phyloP scores from a whole-genome alignment of 73 alveolate species.

The Tetrahymena malaccensis region DNA sequence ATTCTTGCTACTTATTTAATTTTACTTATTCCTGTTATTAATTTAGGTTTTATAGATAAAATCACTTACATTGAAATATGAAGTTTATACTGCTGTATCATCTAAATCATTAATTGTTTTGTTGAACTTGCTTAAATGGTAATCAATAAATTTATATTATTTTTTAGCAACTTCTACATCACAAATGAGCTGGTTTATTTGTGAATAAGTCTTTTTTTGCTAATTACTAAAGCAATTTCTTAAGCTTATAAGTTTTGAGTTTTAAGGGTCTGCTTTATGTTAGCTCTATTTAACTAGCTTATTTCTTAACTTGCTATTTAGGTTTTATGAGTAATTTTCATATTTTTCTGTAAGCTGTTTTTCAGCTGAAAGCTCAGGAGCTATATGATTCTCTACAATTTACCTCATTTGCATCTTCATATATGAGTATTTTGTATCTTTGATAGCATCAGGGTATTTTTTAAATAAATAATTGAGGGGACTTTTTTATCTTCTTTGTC shows the following conservation, averaged over 20 bases:
- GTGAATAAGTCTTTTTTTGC: neutral
- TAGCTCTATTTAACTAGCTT: neutral
- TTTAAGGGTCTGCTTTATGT: neutral
- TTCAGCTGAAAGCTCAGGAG: neutral
- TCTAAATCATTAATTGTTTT: neutral
- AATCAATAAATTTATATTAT: neutral
- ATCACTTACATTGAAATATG: neutral
- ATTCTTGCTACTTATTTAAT: neutral
- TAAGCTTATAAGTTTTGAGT: neutral
- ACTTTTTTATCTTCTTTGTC: neutral
- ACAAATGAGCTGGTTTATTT: neutral
- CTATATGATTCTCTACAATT: neutral
- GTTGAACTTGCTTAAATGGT: neutral
- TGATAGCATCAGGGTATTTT: neutral
- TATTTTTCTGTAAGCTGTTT: neutral
- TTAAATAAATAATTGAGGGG: neutral
- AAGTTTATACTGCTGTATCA: neutral
- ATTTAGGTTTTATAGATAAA: neutral
- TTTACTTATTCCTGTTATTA: neutral
- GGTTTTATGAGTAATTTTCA: neutral
- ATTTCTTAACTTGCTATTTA: neutral
- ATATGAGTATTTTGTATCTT: neutral
- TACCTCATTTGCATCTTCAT: neutral
- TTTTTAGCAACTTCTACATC: neutral
- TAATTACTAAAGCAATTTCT: neutral